Conservation (phyloP, 1,284 basidiomycete genomes). For the Cryptococcus deneoformans region DNA sequence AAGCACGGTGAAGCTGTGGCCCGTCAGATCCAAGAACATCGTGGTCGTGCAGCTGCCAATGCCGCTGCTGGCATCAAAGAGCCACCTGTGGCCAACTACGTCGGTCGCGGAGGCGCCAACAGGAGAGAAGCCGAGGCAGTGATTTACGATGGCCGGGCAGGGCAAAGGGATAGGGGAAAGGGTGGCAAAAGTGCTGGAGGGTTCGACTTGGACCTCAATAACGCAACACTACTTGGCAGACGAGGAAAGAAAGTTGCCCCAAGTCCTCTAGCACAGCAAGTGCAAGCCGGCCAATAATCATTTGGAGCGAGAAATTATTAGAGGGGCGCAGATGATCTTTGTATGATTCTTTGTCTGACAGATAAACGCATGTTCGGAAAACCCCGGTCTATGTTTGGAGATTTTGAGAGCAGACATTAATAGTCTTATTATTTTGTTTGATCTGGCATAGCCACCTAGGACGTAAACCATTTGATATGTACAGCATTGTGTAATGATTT, state of each 20-base stretch:
- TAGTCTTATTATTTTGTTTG: too few species aligned
- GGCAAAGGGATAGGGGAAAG: conserved; percentile 61
- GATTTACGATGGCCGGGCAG: conserved; percentile 68
- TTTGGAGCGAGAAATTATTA: too few species aligned
- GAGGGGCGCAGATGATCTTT: too few species aligned
- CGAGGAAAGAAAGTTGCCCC: conserved; percentile 43
- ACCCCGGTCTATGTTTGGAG: too few species aligned
- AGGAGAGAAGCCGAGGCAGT: conserved; percentile 52
- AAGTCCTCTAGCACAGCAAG: conserved; percentile 23
- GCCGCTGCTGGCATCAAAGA: conserved; percentile 50
- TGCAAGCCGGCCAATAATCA: background rate
- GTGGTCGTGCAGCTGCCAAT: conserved; percentile 46
- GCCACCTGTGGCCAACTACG: conserved; percentile 50
- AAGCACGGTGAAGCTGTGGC: conserved; percentile 55
- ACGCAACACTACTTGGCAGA: conserved; percentile 73
- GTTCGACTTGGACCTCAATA: conserved; percentile 81
- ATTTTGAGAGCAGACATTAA: too few species aligned
- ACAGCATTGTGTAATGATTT: too few species aligned
- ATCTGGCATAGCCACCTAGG: too few species aligned
- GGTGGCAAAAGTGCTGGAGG: conserved; percentile 41
- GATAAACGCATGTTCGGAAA: too few species aligned
- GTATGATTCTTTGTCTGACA: too few species aligned
- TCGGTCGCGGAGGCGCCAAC: conserved; percentile 50
- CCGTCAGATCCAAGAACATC: conserved; percentile 48
- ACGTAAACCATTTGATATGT: too few species aligned